These are phyloP conservation scores for Clausena lansium DNA, from an alignment of 345 rosid species.

Conservation along the genomic window DNA sequence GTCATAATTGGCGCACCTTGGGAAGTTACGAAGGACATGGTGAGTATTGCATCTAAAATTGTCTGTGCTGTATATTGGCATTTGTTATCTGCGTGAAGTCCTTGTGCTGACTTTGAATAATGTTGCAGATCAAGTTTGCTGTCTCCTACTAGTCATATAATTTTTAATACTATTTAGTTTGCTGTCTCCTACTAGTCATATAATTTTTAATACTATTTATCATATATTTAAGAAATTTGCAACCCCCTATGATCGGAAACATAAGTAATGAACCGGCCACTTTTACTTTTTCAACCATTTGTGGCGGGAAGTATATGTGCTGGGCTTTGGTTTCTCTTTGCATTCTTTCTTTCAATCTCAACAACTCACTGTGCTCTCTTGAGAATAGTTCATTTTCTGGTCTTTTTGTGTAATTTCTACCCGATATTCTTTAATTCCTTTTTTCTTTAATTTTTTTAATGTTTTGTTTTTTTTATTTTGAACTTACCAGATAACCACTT, in stretches of 20 bases:
- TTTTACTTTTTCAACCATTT: neutral
- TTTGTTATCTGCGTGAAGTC: neutral
- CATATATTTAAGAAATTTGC: neutral
- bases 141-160: neutral
- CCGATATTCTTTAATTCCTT: neutral
- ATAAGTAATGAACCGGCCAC: neutral
- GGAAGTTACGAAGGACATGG: constrained; percentile 90
- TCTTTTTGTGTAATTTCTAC: neutral
- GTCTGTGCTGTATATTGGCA: neutral
- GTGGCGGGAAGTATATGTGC: neutral
- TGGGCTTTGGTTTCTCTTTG: neutral
- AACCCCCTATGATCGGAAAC: neutral
- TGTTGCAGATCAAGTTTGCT: neutral
- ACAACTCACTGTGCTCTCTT: neutral
- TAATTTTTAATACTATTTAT: neutral
- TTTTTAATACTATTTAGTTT: neutral
- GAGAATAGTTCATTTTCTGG: neutral
- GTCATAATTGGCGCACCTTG: constrained; percentile 97
- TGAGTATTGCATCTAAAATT: constrained; percentile 23
- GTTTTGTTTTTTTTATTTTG: neutral
- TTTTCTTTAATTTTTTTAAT: neutral
- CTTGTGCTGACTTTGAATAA: neutral
- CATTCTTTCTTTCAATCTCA: neutral
- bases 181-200: neutral
- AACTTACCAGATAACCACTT: constrained; percentile 63